Conservation (phyloP, 352 stramenopile species). For the Globisporangium perplexum region DNA sequence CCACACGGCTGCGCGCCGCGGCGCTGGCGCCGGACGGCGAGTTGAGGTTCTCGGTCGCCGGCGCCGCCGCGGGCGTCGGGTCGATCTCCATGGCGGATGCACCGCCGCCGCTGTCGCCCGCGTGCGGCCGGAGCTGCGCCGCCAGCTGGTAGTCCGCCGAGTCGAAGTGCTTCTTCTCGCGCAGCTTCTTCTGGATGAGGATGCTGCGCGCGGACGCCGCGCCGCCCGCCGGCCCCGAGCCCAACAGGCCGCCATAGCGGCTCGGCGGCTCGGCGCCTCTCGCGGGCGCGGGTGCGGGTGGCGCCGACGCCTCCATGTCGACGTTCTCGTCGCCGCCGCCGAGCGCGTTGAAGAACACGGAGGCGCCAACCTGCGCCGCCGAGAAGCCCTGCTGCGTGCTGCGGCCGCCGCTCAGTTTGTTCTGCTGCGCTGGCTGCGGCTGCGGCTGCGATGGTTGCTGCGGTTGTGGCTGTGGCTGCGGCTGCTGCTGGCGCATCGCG, state of each 20-base stretch:
- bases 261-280: not conserved
- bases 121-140: constrained; percentile 15
- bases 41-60: constrained; percentile 20
- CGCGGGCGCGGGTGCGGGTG: not conserved
- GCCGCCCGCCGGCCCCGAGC: constrained; percentile 18
- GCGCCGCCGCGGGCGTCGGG: constrained; percentile 9
- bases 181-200: constrained; percentile 66
- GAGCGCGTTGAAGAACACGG: constrained; percentile 38
- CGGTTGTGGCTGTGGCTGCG: constrained; percentile 15
- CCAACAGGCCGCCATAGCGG: constrained; percentile 21
- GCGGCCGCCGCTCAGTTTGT: constrained; percentile 4
- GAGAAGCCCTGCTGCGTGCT: constrained; percentile 11
- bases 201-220: constrained; percentile 52
- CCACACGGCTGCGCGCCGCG: constrained; percentile 12
- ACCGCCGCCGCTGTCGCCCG: not conserved
- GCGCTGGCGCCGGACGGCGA: constrained; percentile 39
- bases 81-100: constrained; percentile 27
- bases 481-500: constrained; percentile 37
- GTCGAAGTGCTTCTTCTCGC: constrained; percentile 66
- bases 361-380: constrained; percentile 33
- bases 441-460: not conserved
- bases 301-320: constrained; percentile 7
- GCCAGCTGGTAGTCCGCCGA: constrained; percentile 75
- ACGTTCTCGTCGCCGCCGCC: constrained; percentile 20
- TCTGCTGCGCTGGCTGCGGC: not conserved